Conservation (phyloP, 192 early-diverging fungal species). For the Jimgerdemannia flammicorona region DNA sequence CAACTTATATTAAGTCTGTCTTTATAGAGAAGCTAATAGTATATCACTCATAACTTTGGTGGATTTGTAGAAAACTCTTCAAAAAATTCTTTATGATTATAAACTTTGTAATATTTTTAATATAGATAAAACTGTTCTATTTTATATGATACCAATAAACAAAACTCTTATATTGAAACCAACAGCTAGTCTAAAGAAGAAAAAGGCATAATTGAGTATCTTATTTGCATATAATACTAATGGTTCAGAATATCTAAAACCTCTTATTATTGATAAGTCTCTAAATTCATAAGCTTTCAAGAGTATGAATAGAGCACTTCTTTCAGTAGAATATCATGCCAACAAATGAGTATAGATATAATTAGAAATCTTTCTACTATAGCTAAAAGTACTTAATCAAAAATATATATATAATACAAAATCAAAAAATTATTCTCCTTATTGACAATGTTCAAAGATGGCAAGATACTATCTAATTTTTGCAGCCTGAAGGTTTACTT, state of each 20-base stretch:
- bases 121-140: constrained; percentile 9
- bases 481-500: too few relatives aligned
- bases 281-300: constrained; percentile 1
- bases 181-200: neutral
- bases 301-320: too few relatives aligned
- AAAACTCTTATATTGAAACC: neutral
- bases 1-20: neutral
- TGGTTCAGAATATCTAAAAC: constrained; percentile 6
- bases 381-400: too few relatives aligned
- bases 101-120: too few relatives aligned
- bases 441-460: too few relatives aligned
- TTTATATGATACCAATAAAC: constrained; percentile 3
- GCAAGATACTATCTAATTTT: too few relatives aligned
- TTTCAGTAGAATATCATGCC: too few relatives aligned
- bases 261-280: constrained; percentile 9
- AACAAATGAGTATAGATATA: too few relatives aligned
- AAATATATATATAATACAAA: too few relatives aligned
- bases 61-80: neutral
- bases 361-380: too few relatives aligned
- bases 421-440: too few relatives aligned
- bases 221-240: constrained; percentile 4
- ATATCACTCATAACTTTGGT: constrained; percentile 1
- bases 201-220: constrained; percentile 2
- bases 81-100: constrained; percentile 4
- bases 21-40: constrained; percentile 8